A percentile compares a stretch with the other conserved stretches of the same genome.
Conservation (phyloP, 2,329 filamentous ascomycete genomes). For the Sclerotinia glacialis region DNA sequence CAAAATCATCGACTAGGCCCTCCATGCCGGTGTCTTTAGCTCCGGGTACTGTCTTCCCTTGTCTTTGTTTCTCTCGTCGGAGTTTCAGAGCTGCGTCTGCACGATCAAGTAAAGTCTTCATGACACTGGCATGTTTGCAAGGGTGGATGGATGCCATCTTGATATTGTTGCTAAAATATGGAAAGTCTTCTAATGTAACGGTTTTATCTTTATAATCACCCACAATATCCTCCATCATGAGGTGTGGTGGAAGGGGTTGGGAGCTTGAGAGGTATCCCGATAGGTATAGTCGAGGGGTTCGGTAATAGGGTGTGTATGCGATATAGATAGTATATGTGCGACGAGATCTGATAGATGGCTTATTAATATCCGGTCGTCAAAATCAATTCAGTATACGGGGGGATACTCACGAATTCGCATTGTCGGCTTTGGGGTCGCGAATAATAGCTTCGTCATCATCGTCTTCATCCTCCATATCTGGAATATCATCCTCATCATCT, state of each 20-base stretch:
- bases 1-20: conserved; percentile 79
- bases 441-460: conserved; percentile 96
- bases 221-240: conserved; percentile 96
- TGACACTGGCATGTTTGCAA: conserved; percentile 94
- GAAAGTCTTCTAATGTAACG: conserved; percentile 95
- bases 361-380: not conserved
- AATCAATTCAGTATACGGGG: not conserved
- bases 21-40: conserved; percentile 65
- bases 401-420: conserved; percentile 36
- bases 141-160: conserved; percentile 98
- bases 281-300: conserved; percentile 90
- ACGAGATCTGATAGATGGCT: conserved; percentile 56
- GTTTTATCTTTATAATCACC: conserved; percentile 99
- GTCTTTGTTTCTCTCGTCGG: conserved; percentile 75
- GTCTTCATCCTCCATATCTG: conserved; percentile 97
- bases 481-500: conserved; percentile 77
- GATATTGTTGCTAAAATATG: conserved; percentile 84
- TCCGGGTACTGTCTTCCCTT: conserved; percentile 49
- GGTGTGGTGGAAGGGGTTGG: conserved; percentile 74
- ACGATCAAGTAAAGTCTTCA: conserved; percentile 95
- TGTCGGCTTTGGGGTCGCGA: conserved; percentile 55
- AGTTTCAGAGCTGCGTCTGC: conserved; percentile 91
- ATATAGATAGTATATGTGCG: conserved; percentile 99
- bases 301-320: conserved; percentile 95
- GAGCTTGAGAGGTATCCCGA: conserved; percentile 81